These are phyloP conservation scores for Actinidia chinensis DNA, from an alignment of 179 eudicot species.

Conservation along the genomic window DNA sequence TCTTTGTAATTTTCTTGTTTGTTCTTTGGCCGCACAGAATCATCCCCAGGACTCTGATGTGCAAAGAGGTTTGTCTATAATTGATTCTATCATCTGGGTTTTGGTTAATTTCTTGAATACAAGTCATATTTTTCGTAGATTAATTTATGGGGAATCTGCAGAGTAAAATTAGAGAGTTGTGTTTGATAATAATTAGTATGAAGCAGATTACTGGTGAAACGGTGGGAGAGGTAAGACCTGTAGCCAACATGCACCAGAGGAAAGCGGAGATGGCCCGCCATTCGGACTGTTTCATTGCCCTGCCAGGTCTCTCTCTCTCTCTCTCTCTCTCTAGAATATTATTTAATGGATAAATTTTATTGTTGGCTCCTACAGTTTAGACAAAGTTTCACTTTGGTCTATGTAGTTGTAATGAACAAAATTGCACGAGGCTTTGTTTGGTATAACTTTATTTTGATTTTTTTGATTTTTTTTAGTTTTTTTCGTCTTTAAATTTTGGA, in stretches of 20 bases:
- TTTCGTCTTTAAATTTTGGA: not conserved
- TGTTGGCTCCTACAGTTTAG: no score
- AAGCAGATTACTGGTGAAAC: slow-evolving; percentile 76
- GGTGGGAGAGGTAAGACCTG: slow-evolving; percentile 67
- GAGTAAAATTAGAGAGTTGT: no score
- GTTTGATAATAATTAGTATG: not conserved
- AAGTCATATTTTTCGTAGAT: no score
- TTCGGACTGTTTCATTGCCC: slow-evolving; percentile 89
- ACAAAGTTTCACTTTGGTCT: no score
- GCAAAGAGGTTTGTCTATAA: slow-evolving; percentile 58
- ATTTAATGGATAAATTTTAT: no score
- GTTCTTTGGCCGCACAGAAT: slow-evolving; percentile 42
- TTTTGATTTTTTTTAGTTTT: not conserved
- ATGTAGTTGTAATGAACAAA: no score
- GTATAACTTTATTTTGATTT: not conserved
- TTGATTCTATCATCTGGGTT: not conserved
- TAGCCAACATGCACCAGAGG: slow-evolving; percentile 88
- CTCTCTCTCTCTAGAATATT: not conserved
- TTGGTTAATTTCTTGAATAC: not conserved
- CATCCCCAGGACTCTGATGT: slow-evolving; percentile 71
- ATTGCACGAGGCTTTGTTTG: no score
- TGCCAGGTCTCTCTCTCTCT: slow-evolving; percentile 56
- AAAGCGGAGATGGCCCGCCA: slow-evolving; percentile 97
- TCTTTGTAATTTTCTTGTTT: not conserved
- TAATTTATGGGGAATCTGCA: no score